Percentiles rank a stretch among this genome's conserved stretches.
These are phyloP conservation scores for Phanerodontia chrysosporium DNA, from an alignment of 768 basidiomycete genomes.

Conservation along the genomic window DNA sequence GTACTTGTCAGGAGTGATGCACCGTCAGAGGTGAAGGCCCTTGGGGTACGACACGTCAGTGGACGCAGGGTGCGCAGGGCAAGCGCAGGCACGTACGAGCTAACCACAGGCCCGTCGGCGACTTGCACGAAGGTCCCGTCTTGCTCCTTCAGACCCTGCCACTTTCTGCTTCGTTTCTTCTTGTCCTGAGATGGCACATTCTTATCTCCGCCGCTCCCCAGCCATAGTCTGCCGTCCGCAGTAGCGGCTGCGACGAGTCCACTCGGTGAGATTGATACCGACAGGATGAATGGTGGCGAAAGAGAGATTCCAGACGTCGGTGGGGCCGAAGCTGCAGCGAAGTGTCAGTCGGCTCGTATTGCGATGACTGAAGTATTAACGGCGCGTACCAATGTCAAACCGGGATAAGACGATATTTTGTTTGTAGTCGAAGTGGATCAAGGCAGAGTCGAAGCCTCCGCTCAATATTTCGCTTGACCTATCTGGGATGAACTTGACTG, in stretches of 20 bases:
- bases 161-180: constrained; percentile 56
- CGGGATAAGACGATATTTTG: constrained; percentile 56
- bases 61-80: background rate
- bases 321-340: constrained; percentile 33
- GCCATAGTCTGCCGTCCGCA: constrained; percentile 69
- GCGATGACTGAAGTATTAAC: background rate
- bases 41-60: constrained; percentile 18
- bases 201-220: constrained; percentile 69
- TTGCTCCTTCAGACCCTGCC: constrained; percentile 61
- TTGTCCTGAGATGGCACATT: constrained; percentile 17
- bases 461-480: constrained; percentile 70
- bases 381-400: constrained; percentile 49
- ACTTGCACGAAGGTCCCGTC: constrained; percentile 44
- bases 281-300: constrained; percentile 74
- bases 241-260: constrained; percentile 68
- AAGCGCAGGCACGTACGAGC: constrained; percentile 42
- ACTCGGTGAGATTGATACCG: constrained; percentile 50
- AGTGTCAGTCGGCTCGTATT: background rate
- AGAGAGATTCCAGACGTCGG: constrained; percentile 49
- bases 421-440: constrained; percentile 65
- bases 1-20: constrained; percentile 52
- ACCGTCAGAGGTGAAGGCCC: constrained; percentile 43
- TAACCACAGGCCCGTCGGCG: constrained; percentile 72
- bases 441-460: constrained; percentile 67
- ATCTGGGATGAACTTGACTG: constrained; percentile 67